phyloP scores from a whole-genome alignment of 2,329 filamentous ascomycete species.

The Didymella exigua region DNA sequence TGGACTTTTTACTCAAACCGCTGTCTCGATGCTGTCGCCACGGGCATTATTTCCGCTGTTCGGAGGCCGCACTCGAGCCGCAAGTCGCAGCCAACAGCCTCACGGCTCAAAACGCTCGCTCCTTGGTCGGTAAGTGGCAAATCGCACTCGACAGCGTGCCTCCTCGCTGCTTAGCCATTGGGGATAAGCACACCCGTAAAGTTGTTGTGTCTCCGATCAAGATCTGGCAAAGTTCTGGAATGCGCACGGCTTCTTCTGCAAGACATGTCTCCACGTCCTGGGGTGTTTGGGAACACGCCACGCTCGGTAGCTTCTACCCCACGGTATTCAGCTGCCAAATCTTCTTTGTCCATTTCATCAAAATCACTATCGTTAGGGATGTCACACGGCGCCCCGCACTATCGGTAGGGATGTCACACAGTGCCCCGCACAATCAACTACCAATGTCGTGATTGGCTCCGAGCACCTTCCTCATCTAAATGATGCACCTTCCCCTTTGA shows the following conservation, averaged over 20 bases:
- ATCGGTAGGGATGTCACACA: slow-evolving; percentile 30
- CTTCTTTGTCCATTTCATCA: slow-evolving; percentile 31
- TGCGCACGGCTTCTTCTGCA: not conserved
- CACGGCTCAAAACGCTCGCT: not conserved
- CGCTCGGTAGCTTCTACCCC: slow-evolving; percentile 19
- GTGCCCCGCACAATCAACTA: slow-evolving; percentile 25
- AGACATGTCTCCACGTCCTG: not conserved
- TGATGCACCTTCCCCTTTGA: slow-evolving; percentile 14
- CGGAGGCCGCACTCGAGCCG: not conserved
- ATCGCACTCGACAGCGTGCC: not conserved
- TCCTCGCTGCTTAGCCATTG: not conserved
- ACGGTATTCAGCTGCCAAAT: slow-evolving; percentile 26
- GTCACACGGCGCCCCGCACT: slow-evolving; percentile 26
- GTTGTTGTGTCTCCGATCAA: not conserved
- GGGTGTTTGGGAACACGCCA: slow-evolving; percentile 1
- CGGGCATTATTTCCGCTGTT: not conserved
- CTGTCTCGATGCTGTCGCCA: not conserved
- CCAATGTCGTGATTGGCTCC: slow-evolving; percentile 4
- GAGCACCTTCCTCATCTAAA: slow-evolving; percentile 12
- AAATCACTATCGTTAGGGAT: slow-evolving; percentile 35
- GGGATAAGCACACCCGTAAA: not conserved
- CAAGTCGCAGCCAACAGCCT: not conserved
- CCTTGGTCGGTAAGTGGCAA: not conserved
- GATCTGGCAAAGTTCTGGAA: slow-evolving; percentile 4
- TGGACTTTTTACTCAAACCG: not conserved